Base-by-base conservation (phyloP, 2,329 filamentous ascomycete species). In the Aspergillus aculeatinus region DNA sequence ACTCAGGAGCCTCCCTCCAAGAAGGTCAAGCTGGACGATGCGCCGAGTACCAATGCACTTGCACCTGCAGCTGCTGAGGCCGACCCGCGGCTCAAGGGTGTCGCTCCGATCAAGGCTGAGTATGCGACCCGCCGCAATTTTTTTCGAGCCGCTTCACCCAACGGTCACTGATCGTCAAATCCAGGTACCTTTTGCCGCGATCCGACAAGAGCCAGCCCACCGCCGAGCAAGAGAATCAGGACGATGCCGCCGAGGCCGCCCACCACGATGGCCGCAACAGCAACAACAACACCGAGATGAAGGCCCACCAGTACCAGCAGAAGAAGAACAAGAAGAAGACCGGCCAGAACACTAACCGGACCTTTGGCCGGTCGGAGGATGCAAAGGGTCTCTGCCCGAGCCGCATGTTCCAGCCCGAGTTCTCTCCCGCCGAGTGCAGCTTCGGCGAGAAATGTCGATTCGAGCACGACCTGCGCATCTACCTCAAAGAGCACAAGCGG, bases 401-500 rank as follows among this genome's bases (percentile, higher is more conserved):
- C 56, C 83, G 90, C 62, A 85, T 85, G 19, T 84, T 87, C 69
- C 84, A 81, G 63, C 82, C 89, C 42, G 94, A 98, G 72, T 96
- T 96, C 74, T 93, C 91, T 3, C 91, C 92, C 0, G 73, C 73
- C 21, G 79, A 87, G 27, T 98, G 95, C 76, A 83, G 80, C 52
- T 96, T 88, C 68, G 93, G 90, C 27, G 88, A 91, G 33, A 87
- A 85, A 63, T 99, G 95, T 80, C 91, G 87, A 65, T 86, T 89
- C 66, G 87, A 88, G 68, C 95, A 99, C 72, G 87, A 97, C 70
- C 79, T 99, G 50, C 87, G 95, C 63, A 88, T 87, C 72, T 99
- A 99, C 72, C 80, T 99, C 52, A 85, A 84, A 33, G 87, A 95
- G 59, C 90, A 92, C 62, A 93, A 94, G 65, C 87, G 91, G 49